Conservation (phyloP, 2,329 filamentous ascomycete genomes). For the Biscogniauxia mediterranea region DNA sequence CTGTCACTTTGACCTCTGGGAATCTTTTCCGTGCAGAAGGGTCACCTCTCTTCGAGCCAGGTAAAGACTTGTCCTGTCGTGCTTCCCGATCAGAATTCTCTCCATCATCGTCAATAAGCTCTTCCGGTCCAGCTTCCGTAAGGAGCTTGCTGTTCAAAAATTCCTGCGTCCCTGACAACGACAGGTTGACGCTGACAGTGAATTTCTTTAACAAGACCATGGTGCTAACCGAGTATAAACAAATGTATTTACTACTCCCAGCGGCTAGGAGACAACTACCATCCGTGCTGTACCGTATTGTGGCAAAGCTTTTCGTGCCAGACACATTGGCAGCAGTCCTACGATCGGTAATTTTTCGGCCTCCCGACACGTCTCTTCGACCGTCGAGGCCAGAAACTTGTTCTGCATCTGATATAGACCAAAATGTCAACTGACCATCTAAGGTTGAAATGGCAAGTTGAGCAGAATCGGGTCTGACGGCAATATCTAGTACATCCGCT, state of each 20-base stretch:
- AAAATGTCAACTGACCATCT: constrained; percentile 93
- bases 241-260: constrained; percentile 98
- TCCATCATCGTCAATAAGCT: constrained; percentile 81
- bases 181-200: constrained; percentile 94
- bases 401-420: constrained; percentile 83
- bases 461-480: constrained; percentile 84
- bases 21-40: constrained; percentile 72
- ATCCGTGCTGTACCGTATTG: constrained; percentile 87
- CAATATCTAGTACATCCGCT: constrained; percentile 83
- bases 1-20: constrained; percentile 81
- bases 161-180: constrained; percentile 92
- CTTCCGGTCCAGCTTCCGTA: constrained; percentile 84
- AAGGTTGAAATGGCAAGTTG: constrained; percentile 90
- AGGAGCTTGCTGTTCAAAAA: constrained; percentile 91
- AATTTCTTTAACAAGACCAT: constrained; percentile 92
- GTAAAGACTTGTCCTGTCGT: constrained; percentile 73
- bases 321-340: constrained; percentile 87
- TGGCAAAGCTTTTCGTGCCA: constrained; percentile 86
- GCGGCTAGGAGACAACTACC: constrained; percentile 86
- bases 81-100: constrained; percentile 89
- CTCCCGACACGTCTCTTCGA: constrained; percentile 87
- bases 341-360: constrained; percentile 82
- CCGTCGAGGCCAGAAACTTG: constrained; percentile 87
- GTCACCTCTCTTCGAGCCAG: constrained; percentile 83
- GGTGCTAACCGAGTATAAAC: constrained; percentile 90